A percentile compares a stretch with the other conserved stretches of the same genome.
Conservation (phyloP, 1,139 yeast genomes). For the Taphrina flavorubra region DNA sequence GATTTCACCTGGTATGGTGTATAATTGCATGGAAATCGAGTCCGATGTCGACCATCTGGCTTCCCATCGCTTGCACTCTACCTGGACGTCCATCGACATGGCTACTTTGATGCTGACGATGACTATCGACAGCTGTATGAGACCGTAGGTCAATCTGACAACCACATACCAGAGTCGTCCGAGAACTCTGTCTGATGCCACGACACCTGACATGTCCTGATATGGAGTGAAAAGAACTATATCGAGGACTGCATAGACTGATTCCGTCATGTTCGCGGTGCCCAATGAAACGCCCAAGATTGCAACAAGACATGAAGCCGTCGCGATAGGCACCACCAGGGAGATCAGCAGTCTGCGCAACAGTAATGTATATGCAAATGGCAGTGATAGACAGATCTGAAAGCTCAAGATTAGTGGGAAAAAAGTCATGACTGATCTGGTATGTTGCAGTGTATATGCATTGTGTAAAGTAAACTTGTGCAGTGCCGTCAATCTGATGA, state of each 20-base stretch:
- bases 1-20: conserved; percentile 8
- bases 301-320: neutral
- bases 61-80: neutral
- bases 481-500: conserved; percentile 13
- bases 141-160: neutral
- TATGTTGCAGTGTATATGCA: neutral
- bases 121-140: neutral
- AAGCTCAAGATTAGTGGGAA: neutral
- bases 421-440: conserved; percentile 2
- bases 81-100: neutral
- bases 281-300: neutral
- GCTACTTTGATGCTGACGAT: neutral
- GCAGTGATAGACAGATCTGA: conserved; percentile 10
- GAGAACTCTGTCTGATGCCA: neutral
- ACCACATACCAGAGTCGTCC: conserved; percentile 19
- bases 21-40: conserved; percentile 12
- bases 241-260: neutral
- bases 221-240: neutral
- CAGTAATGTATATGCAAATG: neutral
- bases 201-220: neutral
- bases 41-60: neutral
- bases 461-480: neutral
- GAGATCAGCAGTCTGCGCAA: neutral
- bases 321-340: neutral
- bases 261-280: neutral